A percentile compares a stretch with the other conserved stretches of the same genome.
These are phyloP conservation scores for Talaromyces verruculosus DNA, from an alignment of 2,329 filamentous ascomycete species.

Conservation along the genomic window DNA sequence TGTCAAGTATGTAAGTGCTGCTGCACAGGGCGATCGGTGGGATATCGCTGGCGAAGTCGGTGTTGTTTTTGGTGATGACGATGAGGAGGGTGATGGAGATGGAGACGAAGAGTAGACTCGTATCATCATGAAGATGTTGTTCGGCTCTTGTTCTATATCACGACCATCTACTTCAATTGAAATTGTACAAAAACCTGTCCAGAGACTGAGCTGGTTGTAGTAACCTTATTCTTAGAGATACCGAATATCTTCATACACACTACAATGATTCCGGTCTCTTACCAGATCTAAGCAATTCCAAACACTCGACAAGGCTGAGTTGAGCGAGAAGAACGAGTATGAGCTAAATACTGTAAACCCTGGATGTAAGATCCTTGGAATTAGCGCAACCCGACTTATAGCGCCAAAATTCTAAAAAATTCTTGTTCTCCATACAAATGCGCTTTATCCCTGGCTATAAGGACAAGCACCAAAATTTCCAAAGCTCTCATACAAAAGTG, in stretches of 20 bases:
- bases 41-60: slow-evolving; percentile 80
- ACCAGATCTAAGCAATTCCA: background rate
- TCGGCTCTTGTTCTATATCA: background rate
- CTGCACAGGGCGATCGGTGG: slow-evolving; percentile 86
- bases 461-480: too few species aligned
- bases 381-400: too few species aligned
- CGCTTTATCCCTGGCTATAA: too few species aligned
- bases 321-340: background rate
- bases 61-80: slow-evolving; percentile 59
- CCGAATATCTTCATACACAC: background rate
- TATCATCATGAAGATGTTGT: background rate
- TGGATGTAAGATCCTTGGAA: too few species aligned
- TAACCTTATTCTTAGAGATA: background rate
- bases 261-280: background rate
- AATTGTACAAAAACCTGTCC: background rate
- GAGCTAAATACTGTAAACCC: too few species aligned
- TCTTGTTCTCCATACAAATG: too few species aligned
- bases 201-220: background rate
- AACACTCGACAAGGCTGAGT: background rate
- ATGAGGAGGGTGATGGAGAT: slow-evolving; percentile 18
- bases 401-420: too few species aligned
- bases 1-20: slow-evolving; percentile 88
- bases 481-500: too few species aligned
- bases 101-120: background rate
- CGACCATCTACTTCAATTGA: background rate